A percentile compares a stretch with the other conserved stretches of the same genome.
Conservation (phyloP, 2,329 filamentous ascomycete species). For the Chaetomium globosum region DNA sequence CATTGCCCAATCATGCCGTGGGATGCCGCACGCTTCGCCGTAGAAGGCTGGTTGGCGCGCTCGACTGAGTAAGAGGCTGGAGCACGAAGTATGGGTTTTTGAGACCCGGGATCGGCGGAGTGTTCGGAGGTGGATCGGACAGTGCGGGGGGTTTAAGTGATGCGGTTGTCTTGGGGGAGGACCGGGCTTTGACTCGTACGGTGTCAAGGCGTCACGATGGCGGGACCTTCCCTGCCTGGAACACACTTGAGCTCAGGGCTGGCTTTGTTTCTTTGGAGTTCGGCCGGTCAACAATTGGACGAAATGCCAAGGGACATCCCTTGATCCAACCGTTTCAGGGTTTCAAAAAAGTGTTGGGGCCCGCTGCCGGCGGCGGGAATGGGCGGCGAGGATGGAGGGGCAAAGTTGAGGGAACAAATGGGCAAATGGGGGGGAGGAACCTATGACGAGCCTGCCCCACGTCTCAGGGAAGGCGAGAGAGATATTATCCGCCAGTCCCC, state of each 20-base stretch:
- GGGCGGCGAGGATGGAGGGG: constrained; percentile 5
- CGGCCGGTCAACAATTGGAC: not conserved
- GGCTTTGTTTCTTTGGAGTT: not conserved
- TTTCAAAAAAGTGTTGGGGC: not conserved
- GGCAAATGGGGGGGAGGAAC: not conserved
- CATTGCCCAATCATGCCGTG: constrained; percentile 25
- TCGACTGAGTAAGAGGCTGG: constrained; percentile 29
- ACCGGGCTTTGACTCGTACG: not conserved
- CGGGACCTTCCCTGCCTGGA: too few relatives aligned
- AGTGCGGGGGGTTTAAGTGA: not conserved
- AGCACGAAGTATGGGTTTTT: not conserved
- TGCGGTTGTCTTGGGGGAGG: too few relatives aligned
- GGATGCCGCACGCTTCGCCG: constrained; percentile 16
- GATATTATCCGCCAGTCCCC: constrained; percentile 17
- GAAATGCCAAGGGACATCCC: not conserved
- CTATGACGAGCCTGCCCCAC: constrained; percentile 19
- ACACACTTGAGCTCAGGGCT: not conserved
- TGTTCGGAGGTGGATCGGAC: constrained; percentile 9
- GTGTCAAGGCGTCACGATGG: not conserved
- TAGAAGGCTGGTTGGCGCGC: constrained; percentile 9
- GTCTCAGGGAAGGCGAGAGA: constrained; percentile 7
- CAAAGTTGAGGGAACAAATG: not conserved
- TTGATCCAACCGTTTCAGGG: not conserved
- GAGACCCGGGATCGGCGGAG: constrained; percentile 20
- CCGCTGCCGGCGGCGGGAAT: constrained; percentile 8